These are phyloP conservation scores for Hydnum rufescens DNA, from an alignment of 768 basidiomycete species.

Conservation along the genomic window DNA sequence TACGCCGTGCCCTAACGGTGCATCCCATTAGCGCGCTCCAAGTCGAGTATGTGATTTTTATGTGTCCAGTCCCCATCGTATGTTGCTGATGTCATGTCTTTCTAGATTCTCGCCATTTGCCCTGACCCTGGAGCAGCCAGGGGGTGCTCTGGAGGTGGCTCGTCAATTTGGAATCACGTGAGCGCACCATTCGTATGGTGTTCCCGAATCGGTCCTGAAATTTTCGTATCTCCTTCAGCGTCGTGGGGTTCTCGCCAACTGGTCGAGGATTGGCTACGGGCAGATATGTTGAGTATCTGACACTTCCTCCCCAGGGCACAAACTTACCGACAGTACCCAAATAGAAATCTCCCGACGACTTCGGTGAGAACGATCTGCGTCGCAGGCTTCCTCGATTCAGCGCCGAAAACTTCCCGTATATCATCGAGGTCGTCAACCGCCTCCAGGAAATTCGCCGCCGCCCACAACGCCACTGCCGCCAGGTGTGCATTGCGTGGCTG, in stretches of 20 bases:
- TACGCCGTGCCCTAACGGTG: conserved; percentile 11
- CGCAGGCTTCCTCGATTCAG: conserved; percentile 3
- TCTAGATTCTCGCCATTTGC: conserved; percentile 10
- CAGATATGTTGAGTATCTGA: too few relatives aligned
- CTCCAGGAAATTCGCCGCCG: conserved; percentile 11
- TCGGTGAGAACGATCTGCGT: conserved; percentile 6
- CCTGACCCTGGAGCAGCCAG: conserved; percentile 6
- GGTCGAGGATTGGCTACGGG: conserved; percentile 35
- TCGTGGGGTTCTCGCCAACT: conserved; percentile 33
- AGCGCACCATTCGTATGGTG: neutral
- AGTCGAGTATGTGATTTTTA: conserved; percentile 8
- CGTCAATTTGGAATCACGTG: conserved; percentile 21
- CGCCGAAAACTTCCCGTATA: conserved; percentile 10
- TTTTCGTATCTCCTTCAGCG: conserved; percentile 2
- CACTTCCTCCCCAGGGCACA: too few relatives aligned
- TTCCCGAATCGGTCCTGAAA: too few relatives aligned
- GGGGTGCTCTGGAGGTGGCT: conserved; percentile 12
- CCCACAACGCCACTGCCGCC: conserved; percentile 8
- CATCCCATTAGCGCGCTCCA: conserved; percentile 11
- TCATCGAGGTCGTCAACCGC: conserved; percentile 9
- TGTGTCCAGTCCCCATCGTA: neutral
- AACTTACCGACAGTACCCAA: too few relatives aligned
- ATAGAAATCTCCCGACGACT: conserved; percentile 7
- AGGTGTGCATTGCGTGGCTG: conserved; percentile 14
- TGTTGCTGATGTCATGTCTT: neutral